Percentiles rank a stretch among this genome's conserved stretches.
Evolutionary conservation across 345 rosid genomes (phyloP).

Genomic region (Moringa oleifera): DNA sequence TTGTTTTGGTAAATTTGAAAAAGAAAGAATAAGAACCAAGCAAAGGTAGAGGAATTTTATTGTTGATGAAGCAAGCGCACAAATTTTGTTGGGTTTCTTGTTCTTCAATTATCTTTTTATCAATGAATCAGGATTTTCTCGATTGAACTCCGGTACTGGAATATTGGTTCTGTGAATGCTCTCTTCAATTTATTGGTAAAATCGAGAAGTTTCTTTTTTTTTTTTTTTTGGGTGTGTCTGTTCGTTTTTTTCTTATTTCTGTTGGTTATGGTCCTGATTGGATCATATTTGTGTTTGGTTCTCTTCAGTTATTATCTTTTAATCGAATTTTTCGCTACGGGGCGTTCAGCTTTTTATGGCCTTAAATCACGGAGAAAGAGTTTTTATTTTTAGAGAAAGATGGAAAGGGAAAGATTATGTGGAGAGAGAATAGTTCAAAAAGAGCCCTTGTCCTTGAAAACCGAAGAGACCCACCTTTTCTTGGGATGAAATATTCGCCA

Average conservation of each 20-base stretch:
- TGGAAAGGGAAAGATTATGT: constrained; percentile 17
- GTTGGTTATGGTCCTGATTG: not conserved
- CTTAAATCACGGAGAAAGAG: constrained; percentile 39
- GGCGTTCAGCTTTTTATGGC: constrained; percentile 24
- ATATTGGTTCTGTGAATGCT: not conserved
- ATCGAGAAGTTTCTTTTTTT: not conserved
- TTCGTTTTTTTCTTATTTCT: too few relatives aligned
- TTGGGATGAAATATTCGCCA: constrained; percentile 25
- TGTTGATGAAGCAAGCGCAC: not conserved
- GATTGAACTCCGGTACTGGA: too few relatives aligned
- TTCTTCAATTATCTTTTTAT: not conserved
- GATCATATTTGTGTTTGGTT: not conserved
- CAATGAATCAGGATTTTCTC: not conserved
- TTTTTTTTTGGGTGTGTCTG: too few relatives aligned
- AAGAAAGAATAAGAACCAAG: constrained; percentile 3
- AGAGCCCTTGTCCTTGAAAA: constrained; percentile 22
- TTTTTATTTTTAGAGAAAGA: constrained; percentile 9
- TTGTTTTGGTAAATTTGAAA: constrained; percentile 1
- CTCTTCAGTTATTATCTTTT: too few relatives aligned
- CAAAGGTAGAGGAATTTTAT: constrained; percentile 1
- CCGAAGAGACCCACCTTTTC: constrained; percentile 27
- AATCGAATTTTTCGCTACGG: not conserved
- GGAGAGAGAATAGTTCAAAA: constrained; percentile 29
- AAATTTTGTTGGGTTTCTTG: not conserved
- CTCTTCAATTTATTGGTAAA: not conserved